phyloP scores from a whole-genome alignment of 768 basidiomycete genomes.

The Hygrocybe punicea region DNA sequence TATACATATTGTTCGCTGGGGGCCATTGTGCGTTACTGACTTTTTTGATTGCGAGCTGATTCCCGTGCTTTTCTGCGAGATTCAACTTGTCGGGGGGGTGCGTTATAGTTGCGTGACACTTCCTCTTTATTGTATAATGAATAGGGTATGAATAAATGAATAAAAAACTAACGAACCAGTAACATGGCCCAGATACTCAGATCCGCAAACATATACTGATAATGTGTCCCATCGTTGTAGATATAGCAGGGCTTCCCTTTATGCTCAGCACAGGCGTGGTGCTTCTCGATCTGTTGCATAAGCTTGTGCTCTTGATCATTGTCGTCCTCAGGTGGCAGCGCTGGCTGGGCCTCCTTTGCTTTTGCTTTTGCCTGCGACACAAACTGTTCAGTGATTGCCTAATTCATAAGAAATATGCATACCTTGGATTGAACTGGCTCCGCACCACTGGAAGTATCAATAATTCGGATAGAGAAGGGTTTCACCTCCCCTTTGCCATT shows the following conservation, averaged over 20 bases:
- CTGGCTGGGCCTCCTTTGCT: background rate
- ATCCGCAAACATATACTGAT: conserved; percentile 8
- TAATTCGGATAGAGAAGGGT: conserved; percentile 5
- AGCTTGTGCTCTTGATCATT: conserved; percentile 7
- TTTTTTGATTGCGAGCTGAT: too few relatives aligned
- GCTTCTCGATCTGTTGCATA: background rate
- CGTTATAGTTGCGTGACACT: too few relatives aligned
- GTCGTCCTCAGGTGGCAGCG: background rate
- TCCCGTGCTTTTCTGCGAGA: too few relatives aligned
- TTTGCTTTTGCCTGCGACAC: background rate
- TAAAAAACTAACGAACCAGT: too few relatives aligned
- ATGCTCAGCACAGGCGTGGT: conserved; percentile 4
- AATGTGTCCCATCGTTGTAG: conserved; percentile 6
- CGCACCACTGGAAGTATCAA: conserved; percentile 3
- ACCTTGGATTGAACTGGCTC: background rate
- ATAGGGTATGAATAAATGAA: too few relatives aligned
- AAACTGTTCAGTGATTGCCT: background rate
- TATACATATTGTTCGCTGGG: too few relatives aligned
- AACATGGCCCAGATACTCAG: conserved; percentile 3
- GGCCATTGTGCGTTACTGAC: too few relatives aligned
- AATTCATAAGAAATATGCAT: background rate
- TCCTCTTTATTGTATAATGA: too few relatives aligned
- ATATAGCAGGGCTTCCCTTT: conserved; percentile 5
- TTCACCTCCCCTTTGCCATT: conserved; percentile 8
- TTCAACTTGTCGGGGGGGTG: too few relatives aligned